Conservation (phyloP, 2,329 filamentous ascomycete species). For the Immersiporthe knoxdaviesiana region DNA sequence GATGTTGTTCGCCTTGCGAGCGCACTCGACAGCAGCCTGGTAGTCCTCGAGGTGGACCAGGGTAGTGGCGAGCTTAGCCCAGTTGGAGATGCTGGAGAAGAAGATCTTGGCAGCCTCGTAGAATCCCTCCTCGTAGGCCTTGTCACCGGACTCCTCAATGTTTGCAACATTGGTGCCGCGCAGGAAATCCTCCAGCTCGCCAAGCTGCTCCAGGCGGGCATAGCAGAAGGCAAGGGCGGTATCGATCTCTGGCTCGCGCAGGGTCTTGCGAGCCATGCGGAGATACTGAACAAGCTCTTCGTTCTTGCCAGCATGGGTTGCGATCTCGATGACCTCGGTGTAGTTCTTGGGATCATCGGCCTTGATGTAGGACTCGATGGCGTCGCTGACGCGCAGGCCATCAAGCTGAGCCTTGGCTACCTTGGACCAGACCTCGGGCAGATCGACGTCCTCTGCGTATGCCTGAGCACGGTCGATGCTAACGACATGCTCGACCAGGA, state of each 20-base stretch:
- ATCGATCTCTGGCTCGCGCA: slow-evolving; percentile 90
- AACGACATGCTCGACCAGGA: slow-evolving; percentile 94
- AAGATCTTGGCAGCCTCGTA: slow-evolving; percentile 99
- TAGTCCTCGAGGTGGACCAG: slow-evolving; percentile 97
- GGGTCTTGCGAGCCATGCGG: slow-evolving; percentile 95
- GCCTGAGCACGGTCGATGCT: slow-evolving; percentile 97
- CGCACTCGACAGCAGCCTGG: slow-evolving; percentile 95
- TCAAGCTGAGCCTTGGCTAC: slow-evolving; percentile 98
- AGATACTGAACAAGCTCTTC: slow-evolving; percentile 96
- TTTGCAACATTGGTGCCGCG: slow-evolving; percentile 92
- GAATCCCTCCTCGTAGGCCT: slow-evolving; percentile 91
- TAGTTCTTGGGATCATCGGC: slow-evolving; percentile 93
- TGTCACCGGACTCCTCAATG: slow-evolving; percentile 95
- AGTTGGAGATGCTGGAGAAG: slow-evolving; percentile 97
- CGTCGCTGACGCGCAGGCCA: slow-evolving; percentile 87
- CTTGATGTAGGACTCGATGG: slow-evolving; percentile 96
- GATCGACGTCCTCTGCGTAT: slow-evolving; percentile 91
- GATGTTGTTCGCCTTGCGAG: slow-evolving; percentile 97
- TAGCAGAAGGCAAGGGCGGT: slow-evolving; percentile 93
- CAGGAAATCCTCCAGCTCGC: slow-evolving; percentile 95
- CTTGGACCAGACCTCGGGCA: slow-evolving; percentile 96
- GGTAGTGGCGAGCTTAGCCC: slow-evolving; percentile 97
- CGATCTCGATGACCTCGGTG: slow-evolving; percentile 93
- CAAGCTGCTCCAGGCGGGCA: slow-evolving; percentile 86
- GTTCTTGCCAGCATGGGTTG: slow-evolving; percentile 93